Evolutionary conservation across 2,329 filamentous ascomycete species (phyloP).

Genomic region (Neofusicoccum ribis): DNA sequence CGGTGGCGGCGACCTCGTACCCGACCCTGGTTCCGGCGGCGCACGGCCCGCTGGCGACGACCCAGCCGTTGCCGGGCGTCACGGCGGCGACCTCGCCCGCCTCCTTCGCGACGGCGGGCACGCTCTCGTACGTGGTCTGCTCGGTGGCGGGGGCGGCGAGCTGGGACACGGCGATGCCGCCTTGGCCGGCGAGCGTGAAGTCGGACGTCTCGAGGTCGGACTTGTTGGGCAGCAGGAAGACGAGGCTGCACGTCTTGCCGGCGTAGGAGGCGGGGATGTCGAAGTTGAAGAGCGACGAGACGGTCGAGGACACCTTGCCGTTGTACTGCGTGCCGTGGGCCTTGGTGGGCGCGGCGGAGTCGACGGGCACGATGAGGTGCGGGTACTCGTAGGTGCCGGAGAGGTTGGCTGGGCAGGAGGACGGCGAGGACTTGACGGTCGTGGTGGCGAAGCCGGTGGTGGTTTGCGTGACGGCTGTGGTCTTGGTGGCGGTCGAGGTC

Average conservation of each 20-base stretch:
- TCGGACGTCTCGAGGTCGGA: conserved; percentile 59
- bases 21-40: conserved; percentile 54
- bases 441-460: neutral
- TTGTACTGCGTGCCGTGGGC: conserved; percentile 28
- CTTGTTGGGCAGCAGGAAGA: conserved; percentile 64
- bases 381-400: conserved; percentile 33
- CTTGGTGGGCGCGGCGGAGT: conserved; percentile 24
- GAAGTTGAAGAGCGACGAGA: conserved; percentile 48
- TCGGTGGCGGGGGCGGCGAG: conserved; percentile 49
- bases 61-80: conserved; percentile 56
- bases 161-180: conserved; percentile 54
- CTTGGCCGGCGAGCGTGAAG: conserved; percentile 47
- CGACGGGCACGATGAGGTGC: conserved; percentile 36
- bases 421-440: neutral
- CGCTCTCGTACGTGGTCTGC: conserved; percentile 56
- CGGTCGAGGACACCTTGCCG: conserved; percentile 34
- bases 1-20: conserved; percentile 54
- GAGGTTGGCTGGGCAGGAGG: conserved; percentile 28
- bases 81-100: conserved; percentile 29
- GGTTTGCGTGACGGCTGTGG: neutral
- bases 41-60: conserved; percentile 56
- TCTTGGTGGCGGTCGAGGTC: neutral
- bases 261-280: conserved; percentile 39
- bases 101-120: conserved; percentile 35
- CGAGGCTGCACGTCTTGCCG: conserved; percentile 55